Percentiles rank a stretch among this genome's conserved stretches.
phyloP scores from a whole-genome alignment of 208 protist species.

The Tritrichomonas foetus region DNA sequence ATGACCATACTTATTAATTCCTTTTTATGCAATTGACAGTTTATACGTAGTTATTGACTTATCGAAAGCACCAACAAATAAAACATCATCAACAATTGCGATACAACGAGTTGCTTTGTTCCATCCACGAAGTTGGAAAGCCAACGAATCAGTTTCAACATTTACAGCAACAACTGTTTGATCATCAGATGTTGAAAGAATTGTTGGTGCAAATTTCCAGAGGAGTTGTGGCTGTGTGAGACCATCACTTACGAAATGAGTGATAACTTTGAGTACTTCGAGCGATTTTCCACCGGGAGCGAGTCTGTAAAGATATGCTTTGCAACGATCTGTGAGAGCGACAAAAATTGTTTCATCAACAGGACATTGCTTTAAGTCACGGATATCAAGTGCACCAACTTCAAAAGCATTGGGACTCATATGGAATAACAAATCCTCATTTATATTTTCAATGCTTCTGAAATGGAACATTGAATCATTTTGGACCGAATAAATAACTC shows the following conservation, averaged over 20 bases:
- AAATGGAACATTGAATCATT: not conserved
- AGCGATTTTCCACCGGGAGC: not conserved
- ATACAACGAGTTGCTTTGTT: not conserved
- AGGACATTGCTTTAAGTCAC: not conserved
- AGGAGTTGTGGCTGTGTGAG: not conserved
- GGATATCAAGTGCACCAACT: not conserved
- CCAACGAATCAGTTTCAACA: not conserved
- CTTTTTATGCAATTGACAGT: too few relatives aligned
- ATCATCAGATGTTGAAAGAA: constrained; percentile 3
- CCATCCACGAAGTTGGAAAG: not conserved
- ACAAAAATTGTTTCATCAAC: not conserved
- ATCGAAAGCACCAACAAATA: constrained; percentile 32
- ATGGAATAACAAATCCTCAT: not conserved
- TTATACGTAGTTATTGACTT: not conserved
- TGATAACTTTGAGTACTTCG: not conserved
- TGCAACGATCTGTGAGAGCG: not conserved
- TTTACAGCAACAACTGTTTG: not conserved
- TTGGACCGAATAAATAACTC: not conserved
- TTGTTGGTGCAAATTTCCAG: not conserved
- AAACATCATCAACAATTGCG: not conserved
- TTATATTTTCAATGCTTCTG: not conserved
- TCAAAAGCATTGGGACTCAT: not conserved
- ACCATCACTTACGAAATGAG: not conserved
- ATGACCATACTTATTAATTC: too few relatives aligned
- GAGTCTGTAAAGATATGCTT: not conserved